phyloP scores from a whole-genome alignment of 257 asterid species.

The Nicotiana obtusifolia region DNA sequence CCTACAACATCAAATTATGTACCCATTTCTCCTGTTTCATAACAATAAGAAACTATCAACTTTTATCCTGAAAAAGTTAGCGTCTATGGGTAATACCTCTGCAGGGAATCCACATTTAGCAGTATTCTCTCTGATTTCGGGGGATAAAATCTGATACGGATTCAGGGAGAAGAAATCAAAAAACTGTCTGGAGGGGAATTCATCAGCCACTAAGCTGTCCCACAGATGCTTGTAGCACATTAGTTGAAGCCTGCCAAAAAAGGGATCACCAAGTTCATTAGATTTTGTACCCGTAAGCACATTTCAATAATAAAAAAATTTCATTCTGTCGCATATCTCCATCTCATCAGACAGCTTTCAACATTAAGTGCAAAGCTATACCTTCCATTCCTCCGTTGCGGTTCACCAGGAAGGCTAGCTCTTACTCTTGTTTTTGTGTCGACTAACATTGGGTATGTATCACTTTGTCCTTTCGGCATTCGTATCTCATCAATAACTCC shows the following conservation, averaged over 20 bases:
- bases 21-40: not conserved
- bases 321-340: conserved; percentile 5
- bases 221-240: conserved; percentile 93
- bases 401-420: conserved; percentile 67
- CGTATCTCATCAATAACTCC: conserved; percentile 89
- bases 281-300: not conserved
- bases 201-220: conserved; percentile 67
- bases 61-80: not conserved
- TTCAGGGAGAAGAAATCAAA: conserved; percentile 72
- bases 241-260: conserved; percentile 69
- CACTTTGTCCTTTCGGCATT: conserved; percentile 45
- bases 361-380: conserved; percentile 12
- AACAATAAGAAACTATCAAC: not conserved
- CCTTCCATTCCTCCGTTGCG: conserved; percentile 93
- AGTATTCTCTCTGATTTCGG: conserved; percentile 49
- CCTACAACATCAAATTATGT: not conserved
- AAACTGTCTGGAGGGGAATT: conserved; percentile 52
- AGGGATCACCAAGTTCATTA: not conserved
- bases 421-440: conserved; percentile 84
- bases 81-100: conserved; percentile 36
- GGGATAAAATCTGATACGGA: conserved; percentile 50
- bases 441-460: conserved; percentile 48
- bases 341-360: not conserved
- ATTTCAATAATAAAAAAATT: not conserved
- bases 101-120: conserved; percentile 64